Base-by-base conservation (phyloP, 768 basidiomycete genomes). In the Hirschioporus abietinus region DNA sequence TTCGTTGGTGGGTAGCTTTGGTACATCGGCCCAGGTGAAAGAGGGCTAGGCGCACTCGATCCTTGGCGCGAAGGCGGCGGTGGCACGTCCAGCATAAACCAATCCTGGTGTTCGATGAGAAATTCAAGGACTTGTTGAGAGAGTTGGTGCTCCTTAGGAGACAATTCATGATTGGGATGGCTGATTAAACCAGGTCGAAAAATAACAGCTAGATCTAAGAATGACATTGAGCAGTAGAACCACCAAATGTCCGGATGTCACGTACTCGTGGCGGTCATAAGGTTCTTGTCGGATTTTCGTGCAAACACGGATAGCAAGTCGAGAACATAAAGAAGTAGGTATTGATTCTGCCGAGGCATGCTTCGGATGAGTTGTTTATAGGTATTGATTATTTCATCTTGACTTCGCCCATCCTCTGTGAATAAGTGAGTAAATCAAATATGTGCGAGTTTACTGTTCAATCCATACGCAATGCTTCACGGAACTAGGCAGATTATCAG, bases 261-360 rank as follows among this genome's bases (percentile, higher is more conserved):
- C 92, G 71, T 70, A 97, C 95, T 98, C 66, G 90, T 83, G 24
- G 96, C 91, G 0, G 92, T 96, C 96, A 99, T 99, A 62, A 96
- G 80, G 76, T 99, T 99, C 79, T 90, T 90, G 69, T 94, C 91
- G 60, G 89, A 86, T 75, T 94, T 96, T 66, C 91, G 86, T 2
- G 95, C 90, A 77, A 99, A 99, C 8, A 99, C 96, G 63, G 93
- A 94, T 64, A 99, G 82, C 30, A 99, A 84, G 76, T 99, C 96
- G 67, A 99, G 86, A 63, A 99, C 95, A 76, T 99, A 99, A 65
- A 98, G 88, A 25, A 99, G 84, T n/a, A 99, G 89, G 75, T 96
- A 96, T 74, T 97, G 95, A 70, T 98, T 96, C 24, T 91, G 84
- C 34, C 88, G 87, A 1, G 96, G 93, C 83, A 99, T 87, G 63